phyloP scores from a whole-genome alignment of 2,329 filamentous ascomycete genomes.

The Penicillium sp. region DNA sequence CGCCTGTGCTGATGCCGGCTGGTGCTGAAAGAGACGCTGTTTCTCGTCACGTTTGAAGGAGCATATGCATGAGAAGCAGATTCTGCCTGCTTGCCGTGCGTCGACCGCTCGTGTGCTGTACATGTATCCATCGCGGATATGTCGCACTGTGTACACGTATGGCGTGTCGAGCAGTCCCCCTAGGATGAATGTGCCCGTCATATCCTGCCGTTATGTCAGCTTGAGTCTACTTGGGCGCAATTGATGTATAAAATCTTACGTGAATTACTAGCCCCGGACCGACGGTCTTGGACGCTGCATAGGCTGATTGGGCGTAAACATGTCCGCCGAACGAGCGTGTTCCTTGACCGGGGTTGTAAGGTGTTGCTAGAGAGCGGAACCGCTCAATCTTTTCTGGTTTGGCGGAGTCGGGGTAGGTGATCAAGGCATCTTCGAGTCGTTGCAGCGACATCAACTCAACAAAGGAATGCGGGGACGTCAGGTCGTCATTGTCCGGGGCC shows the following conservation, averaged over 20 bases:
- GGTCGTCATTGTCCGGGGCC: slow-evolving; percentile 4
- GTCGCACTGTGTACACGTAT: slow-evolving; percentile 45
- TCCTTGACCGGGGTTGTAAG: slow-evolving; percentile 38
- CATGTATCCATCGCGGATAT: slow-evolving; percentile 44
- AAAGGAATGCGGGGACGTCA: slow-evolving; percentile 20
- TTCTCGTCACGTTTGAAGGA: slow-evolving; percentile 45
- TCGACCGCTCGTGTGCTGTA: slow-evolving; percentile 48
- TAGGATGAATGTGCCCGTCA: slow-evolving; percentile 47
- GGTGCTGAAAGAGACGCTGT: slow-evolving; percentile 23
- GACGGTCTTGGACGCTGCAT: slow-evolving; percentile 49
- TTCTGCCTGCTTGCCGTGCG: slow-evolving; percentile 42
- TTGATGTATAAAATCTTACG: slow-evolving; percentile 29
- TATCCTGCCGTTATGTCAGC: slow-evolving; percentile 33
- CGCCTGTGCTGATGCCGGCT: slow-evolving; percentile 23
- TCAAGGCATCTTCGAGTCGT: slow-evolving; percentile 16
- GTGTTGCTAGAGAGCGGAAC: slow-evolving; percentile 24
- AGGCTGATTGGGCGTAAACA: slow-evolving; percentile 51
- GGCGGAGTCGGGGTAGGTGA: slow-evolving; percentile 3
- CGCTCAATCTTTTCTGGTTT: slow-evolving; percentile 24
- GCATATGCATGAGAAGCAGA: slow-evolving; percentile 46
- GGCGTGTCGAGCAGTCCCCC: slow-evolving; percentile 41
- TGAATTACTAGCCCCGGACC: slow-evolving; percentile 44
- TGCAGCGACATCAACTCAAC: slow-evolving; percentile 28
- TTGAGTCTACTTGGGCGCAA: neutral
- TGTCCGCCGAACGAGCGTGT: slow-evolving; percentile 48